These are phyloP conservation scores for Paracoccidioides brasiliensis DNA, from an alignment of 2,329 filamentous ascomycete species.

Conservation along the genomic window DNA sequence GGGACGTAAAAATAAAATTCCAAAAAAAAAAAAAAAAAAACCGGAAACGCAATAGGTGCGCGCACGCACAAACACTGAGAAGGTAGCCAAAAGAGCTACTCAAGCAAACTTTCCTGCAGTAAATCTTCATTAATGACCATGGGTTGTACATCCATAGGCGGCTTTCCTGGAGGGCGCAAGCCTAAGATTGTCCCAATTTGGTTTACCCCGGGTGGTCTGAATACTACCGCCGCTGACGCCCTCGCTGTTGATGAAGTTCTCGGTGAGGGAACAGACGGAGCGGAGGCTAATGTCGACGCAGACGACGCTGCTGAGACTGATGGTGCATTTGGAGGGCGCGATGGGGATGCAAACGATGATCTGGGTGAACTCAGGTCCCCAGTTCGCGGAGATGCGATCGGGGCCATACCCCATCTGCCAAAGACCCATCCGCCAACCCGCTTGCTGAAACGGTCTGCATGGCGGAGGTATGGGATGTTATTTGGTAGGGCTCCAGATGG, in stretches of 20 bases:
- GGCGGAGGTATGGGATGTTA: conserved; percentile 6
- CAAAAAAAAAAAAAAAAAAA: background rate
- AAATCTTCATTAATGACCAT: conserved; percentile 47
- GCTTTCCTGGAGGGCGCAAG: conserved; percentile 45
- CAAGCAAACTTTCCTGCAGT: conserved; percentile 46
- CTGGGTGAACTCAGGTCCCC: conserved; percentile 4
- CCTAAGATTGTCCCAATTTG: conserved; percentile 63
- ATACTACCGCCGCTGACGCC: conserved; percentile 19
- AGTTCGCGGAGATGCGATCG: conserved; percentile 16
- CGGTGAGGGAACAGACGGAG: conserved; percentile 6
- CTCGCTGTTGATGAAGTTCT: conserved; percentile 30
- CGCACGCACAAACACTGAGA: background rate
- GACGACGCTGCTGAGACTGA: conserved; percentile 13
- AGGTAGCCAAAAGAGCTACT: conserved; percentile 16
- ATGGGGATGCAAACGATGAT: conserved; percentile 1
- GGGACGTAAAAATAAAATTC: too few relatives aligned
- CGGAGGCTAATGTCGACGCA: conserved; percentile 27
- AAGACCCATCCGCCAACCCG: conserved; percentile 53
- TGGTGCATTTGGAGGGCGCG: background rate
- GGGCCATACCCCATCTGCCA: conserved; percentile 48
- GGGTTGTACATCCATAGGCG: conserved; percentile 46
- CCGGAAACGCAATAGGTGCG: background rate
- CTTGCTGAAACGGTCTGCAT: conserved; percentile 30
- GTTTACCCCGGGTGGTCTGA: conserved; percentile 59
- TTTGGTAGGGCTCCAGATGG: conserved; percentile 13